Evolutionary conservation across 176 grass and related monocot species (phyloP).

Genomic region (Eragrostis curvula): DNA sequence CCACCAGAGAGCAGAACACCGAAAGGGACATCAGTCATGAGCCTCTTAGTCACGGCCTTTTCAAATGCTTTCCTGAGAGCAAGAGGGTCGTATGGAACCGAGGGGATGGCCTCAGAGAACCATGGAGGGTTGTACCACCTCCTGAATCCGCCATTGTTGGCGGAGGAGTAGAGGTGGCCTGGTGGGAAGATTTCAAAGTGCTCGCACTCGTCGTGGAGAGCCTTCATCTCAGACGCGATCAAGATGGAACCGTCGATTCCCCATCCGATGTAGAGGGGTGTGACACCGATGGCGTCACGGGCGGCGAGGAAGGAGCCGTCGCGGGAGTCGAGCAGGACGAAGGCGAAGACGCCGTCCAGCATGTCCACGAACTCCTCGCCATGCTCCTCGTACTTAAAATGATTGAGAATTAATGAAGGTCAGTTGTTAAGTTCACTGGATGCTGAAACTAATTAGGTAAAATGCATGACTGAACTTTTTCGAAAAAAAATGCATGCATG

Average conservation of each 20-base stretch:
- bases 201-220: constrained; percentile 76
- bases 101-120: constrained; percentile 59
- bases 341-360: constrained; percentile 88
- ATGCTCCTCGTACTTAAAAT: constrained; percentile 58
- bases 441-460: too few relatives aligned
- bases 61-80: constrained; percentile 66
- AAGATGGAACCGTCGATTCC: constrained; percentile 85
- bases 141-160: constrained; percentile 39
- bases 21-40: constrained; percentile 90
- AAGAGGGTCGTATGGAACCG: constrained; percentile 50
- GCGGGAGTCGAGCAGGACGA: constrained; percentile 69
- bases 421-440: too few relatives aligned
- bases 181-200: constrained; percentile 91
- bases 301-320: constrained; percentile 65
- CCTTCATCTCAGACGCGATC: constrained; percentile 95
- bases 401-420: too few relatives aligned
- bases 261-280: constrained; percentile 87
- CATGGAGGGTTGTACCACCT: constrained; percentile 89
- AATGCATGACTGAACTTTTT: too few relatives aligned
- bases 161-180: constrained; percentile 77
- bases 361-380: constrained; percentile 82
- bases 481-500: too few relatives aligned
- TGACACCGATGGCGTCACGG: constrained; percentile 83
- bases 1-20: constrained; percentile 85
- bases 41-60: constrained; percentile 83